Evolutionary conservation across 176 grass and related monocot species (phyloP).

Genomic region (Poa annua): DNA sequence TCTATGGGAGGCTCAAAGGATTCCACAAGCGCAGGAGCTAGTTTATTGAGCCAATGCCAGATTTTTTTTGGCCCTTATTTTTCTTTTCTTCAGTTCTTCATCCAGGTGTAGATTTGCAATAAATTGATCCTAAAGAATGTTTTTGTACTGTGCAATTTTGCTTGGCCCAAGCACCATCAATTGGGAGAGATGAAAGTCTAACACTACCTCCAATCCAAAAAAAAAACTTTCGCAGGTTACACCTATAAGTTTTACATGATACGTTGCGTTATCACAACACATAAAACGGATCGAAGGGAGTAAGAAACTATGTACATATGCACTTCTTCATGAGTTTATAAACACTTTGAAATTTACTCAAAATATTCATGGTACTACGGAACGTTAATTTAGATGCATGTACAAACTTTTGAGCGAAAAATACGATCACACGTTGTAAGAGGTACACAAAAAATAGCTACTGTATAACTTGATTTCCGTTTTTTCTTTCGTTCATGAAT

Average conservation of each 20-base stretch:
- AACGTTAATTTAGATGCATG: too few species aligned
- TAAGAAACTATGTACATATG: background rate
- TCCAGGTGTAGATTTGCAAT: background rate
- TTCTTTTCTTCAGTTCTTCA: background rate
- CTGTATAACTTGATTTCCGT: background rate
- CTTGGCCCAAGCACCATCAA: background rate
- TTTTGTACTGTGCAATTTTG: background rate
- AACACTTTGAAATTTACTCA: background rate
- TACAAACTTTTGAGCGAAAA: background rate
- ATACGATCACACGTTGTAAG: background rate
- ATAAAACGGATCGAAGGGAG: too few species aligned
- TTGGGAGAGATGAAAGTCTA: too few species aligned
- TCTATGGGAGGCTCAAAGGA: slow-evolving; percentile 70
- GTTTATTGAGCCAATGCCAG: background rate
- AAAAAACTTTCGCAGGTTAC: too few species aligned
- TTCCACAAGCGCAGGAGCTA: slow-evolving; percentile 38
- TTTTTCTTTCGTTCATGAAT: background rate
- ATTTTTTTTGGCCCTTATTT: background rate
- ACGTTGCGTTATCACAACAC: too few species aligned
- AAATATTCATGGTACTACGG: background rate
- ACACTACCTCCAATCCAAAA: too few species aligned
- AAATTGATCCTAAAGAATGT: slow-evolving; percentile 22
- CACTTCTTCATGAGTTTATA: background rate
- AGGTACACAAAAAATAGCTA: background rate
- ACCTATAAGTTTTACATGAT: too few species aligned